These are phyloP conservation scores for Diaporthe eres DNA, from an alignment of 2,329 filamentous ascomycete species.

Conservation along the genomic window DNA sequence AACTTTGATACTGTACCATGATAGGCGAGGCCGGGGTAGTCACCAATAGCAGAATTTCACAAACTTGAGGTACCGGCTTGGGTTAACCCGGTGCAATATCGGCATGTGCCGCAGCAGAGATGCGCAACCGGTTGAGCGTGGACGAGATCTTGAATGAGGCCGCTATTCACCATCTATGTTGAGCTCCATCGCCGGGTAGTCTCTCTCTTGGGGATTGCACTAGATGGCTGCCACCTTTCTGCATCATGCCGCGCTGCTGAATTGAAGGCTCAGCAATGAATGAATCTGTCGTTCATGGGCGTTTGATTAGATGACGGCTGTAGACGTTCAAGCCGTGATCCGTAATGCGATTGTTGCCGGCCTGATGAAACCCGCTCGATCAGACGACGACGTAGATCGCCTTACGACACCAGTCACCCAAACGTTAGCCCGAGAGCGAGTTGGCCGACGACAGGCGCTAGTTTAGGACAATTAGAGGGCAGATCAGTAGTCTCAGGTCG, in stretches of 20 bases:
- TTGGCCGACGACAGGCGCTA: constrained; percentile 7
- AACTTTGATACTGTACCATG: constrained; percentile 24
- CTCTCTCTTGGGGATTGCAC: neutral
- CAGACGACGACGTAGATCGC: constrained; percentile 14
- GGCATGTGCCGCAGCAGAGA: neutral
- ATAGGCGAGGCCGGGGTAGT: constrained; percentile 6
- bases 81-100: neutral
- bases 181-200: neutral
- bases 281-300: neutral
- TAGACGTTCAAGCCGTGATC: constrained; percentile 18
- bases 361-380: constrained; percentile 30
- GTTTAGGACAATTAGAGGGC: neutral
- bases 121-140: neutral
- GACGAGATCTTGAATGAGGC: neutral
- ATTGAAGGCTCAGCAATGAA: neutral
- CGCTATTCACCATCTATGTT: neutral
- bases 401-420: constrained; percentile 12
- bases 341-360: constrained; percentile 10
- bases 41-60: neutral
- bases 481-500: constrained; percentile 20
- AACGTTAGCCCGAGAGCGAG: neutral
- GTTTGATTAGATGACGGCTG: constrained; percentile 21
- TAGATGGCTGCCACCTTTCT: neutral
- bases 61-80: neutral
- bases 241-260: neutral